Evolutionary conservation across 306 rosid genomes (phyloP).

Genomic region (Prunus mira): DNA sequence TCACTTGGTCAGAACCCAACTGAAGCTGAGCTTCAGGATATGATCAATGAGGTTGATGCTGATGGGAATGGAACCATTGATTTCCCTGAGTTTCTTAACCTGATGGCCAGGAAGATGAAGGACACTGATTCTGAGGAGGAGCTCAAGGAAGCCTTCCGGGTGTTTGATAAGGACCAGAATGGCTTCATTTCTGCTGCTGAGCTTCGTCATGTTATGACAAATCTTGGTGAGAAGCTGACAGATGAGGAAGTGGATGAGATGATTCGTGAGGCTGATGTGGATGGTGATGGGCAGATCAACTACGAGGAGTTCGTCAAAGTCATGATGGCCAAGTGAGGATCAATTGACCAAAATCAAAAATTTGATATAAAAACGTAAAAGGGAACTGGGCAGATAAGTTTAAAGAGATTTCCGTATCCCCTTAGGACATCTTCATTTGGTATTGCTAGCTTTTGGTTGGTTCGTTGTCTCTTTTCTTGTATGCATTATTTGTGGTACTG

Average conservation of each 20-base stretch:
- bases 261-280: slow-evolving; percentile 85
- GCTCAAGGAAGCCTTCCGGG: slow-evolving; percentile 83
- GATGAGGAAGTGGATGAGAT: slow-evolving; percentile 82
- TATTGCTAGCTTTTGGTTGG: slow-evolving; percentile 57
- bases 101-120: slow-evolving; percentile 85
- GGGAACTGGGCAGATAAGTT: slow-evolving; percentile 50
- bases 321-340: slow-evolving; percentile 80
- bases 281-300: slow-evolving; percentile 81
- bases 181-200: slow-evolving; percentile 92
- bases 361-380: slow-evolving; percentile 35
- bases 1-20: slow-evolving; percentile 87
- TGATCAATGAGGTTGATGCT: slow-evolving; percentile 86
- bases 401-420: slow-evolving; percentile 50
- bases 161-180: slow-evolving; percentile 81
- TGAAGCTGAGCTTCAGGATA: slow-evolving; percentile 78
- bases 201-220: slow-evolving; percentile 85
- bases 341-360: slow-evolving; percentile 25
- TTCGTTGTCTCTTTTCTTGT: slow-evolving; percentile 36
- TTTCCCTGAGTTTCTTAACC: slow-evolving; percentile 73
- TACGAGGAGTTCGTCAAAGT: slow-evolving; percentile 83
- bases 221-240: slow-evolving; percentile 84
- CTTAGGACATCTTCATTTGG: slow-evolving; percentile 54
- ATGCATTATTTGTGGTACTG: slow-evolving; percentile 52
- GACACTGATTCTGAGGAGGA: slow-evolving; percentile 84
- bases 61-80: slow-evolving; percentile 85